Percentiles rank a stretch among this genome's conserved stretches.
Conservation (phyloP, 208 protist genomes). For the Spironucleus salmonicida region DNA sequence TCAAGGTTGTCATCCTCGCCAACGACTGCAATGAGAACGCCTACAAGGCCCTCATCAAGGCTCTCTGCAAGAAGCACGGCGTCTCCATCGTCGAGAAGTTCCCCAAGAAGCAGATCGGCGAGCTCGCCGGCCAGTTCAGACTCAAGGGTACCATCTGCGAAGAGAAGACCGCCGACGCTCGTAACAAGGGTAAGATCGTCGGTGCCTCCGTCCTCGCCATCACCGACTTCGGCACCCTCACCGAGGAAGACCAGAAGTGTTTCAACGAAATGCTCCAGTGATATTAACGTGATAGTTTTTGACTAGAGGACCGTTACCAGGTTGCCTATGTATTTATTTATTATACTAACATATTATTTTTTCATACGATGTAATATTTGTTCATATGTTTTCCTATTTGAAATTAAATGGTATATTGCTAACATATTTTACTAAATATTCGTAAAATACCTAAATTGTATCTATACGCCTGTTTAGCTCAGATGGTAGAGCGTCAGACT, state of each 20-base stretch:
- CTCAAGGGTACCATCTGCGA: not conserved
- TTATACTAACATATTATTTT: too few relatives aligned
- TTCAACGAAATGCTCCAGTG: not conserved
- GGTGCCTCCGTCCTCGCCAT: not conserved
- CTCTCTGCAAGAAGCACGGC: conserved; percentile 2
- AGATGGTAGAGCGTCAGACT: too few relatives aligned
- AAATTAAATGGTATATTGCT: too few relatives aligned
- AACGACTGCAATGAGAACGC: conserved; percentile 5
- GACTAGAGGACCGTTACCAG: too few relatives aligned
- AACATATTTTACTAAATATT: too few relatives aligned
- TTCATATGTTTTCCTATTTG: too few relatives aligned
- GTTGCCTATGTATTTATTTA: too few relatives aligned
- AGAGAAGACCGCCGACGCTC: too few relatives aligned
- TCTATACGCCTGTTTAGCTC: too few relatives aligned
- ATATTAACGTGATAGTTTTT: too few relatives aligned
- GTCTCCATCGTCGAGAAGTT: not conserved
- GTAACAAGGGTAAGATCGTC: not conserved
- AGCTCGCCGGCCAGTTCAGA: conserved; percentile 8
- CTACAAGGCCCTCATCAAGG: conserved; percentile 5
- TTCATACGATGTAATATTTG: too few relatives aligned
- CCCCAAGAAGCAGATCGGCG: not conserved
- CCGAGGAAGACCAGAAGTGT: not conserved
- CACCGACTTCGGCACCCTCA: not conserved
- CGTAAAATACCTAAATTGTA: too few relatives aligned
- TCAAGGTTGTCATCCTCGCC: conserved; percentile 27